Evolutionary conservation across 306 rosid genomes (phyloP), one percentile per base, ranked within the genome.

Genomic region (Cyamopsis tetragonoloba): DNA sequence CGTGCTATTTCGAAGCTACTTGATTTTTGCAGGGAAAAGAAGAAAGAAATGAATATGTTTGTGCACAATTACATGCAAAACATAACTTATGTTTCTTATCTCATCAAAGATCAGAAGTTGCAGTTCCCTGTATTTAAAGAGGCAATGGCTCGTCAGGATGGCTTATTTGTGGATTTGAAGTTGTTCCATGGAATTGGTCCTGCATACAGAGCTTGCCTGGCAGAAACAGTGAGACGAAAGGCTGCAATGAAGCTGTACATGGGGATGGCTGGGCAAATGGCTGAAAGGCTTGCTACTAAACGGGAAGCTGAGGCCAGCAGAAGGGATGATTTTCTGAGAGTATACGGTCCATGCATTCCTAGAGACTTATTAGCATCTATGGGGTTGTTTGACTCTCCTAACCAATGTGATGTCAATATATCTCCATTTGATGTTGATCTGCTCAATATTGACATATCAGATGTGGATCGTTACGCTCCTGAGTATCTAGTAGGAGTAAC

Each of bases 221-320:
- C 99, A 5, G 99, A 95, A 84, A 79, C 86, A 22, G 99, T 95
- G 62, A 88, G 99, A 81, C 84, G 99, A 77, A 90, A 90, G 79
- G 97, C 99, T 67, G 80, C 87, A 54, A 81, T 88, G 85, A 95
- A 90, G 86, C 89, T 95, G 57, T 88, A 90, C 87, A 90, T 95
- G 99, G 99, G 99, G 59, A 82, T 90, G 99, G 99, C 99, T n/a
- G 99, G 99, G 43, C 96, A 86, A 73, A 47, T 95, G 81, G 97
- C 99, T 77, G 99, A 95, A 84, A 88, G 71, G 72, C 91, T 95
- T 68, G 99, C 97, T 30, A 79, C 81, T 34, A 95, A 83, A 82
- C 85, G 99, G 68, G 99, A 90, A 74, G 79, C 47, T 62, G 99
- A 95, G 76, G 77, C 85, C 11, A 79, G 86, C 70, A 88, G 79